Evolutionary conservation across 257 asterid species (phyloP), one percentile per base, ranked within the genome.

Genomic region (Petrea volubilis): DNA sequence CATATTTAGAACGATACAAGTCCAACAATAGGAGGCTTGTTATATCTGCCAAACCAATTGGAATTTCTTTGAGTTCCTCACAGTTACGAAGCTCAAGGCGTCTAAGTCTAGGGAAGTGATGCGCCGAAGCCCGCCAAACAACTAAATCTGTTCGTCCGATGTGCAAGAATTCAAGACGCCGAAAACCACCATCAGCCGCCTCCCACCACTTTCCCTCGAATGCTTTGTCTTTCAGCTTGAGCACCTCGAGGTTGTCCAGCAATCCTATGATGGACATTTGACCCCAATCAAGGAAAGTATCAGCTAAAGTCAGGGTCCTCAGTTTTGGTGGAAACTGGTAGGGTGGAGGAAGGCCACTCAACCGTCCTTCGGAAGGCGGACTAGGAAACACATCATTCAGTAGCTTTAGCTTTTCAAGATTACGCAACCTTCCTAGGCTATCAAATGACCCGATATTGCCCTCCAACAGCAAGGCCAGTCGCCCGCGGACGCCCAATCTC

Each of bases 71-170:
- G 36, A 74, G 73, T 5, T 47, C 11, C 10, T 60, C 62, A 69
- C 79, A 66, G 52, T 76, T 56, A 65, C 68, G 59, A 43, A 80
- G 68, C 34, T 77, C 75, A 65, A 80, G 84, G 64, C 58, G 44
- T 11, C 62, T 59, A 29, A 47, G 82, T 44, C 51, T 33, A 6
- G 40, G 77, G 74, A 12, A 58, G 11, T 33, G 41, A 34, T 49
- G 59, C 20, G 53, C 62, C 2, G 49, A 58, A 67, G 79, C 64
- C 4, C 0, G 4, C 79, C 79, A 74, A 28, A 13, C 0, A 1
- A 17, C 64, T 15, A 74, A 74, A 52, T 74, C 21, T 17, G 79
- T 74, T 5, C 70, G 33, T n/a, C 70, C 79, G 17, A 74, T 74
- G 55, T 34, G 46, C 50, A 74, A 29, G 38, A 49, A 18, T 36